Conservation (phyloP, 2,329 filamentous ascomycete genomes). For the Stagonosporopsis rhizophila region DNA sequence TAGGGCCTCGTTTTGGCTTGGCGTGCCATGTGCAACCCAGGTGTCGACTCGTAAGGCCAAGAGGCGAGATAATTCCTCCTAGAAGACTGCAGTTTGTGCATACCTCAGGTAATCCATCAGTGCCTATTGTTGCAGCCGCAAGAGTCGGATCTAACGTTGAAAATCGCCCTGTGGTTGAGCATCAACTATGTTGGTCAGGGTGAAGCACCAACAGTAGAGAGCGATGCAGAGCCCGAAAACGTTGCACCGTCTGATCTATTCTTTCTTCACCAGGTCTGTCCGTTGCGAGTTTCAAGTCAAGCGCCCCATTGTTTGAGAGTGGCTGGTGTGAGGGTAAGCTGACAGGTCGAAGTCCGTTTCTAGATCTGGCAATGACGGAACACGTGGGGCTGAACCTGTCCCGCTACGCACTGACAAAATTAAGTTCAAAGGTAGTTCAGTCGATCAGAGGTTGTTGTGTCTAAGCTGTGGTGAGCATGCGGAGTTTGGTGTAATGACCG, state of each 20-base stretch:
- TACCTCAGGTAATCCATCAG: too few relatives aligned
- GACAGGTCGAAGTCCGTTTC: slow-evolving; percentile 1
- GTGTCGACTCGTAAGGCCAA: too few relatives aligned
- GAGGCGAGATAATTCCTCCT: too few relatives aligned
- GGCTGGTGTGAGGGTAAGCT: not conserved
- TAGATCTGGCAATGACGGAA: not conserved
- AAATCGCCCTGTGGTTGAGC: not conserved
- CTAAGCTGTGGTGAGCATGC: not conserved
- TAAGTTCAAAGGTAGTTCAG: not conserved
- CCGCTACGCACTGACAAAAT: not conserved
- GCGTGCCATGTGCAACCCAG: too few relatives aligned
- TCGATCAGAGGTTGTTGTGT: not conserved
- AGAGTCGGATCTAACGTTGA: too few relatives aligned
- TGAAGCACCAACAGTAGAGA: not conserved
- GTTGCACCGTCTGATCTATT: not conserved
- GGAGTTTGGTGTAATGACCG: not conserved
- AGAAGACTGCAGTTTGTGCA: too few relatives aligned
- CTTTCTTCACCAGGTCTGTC: not conserved
- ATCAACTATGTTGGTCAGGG: not conserved
- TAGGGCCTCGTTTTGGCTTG: too few relatives aligned
- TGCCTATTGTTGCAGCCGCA: too few relatives aligned
- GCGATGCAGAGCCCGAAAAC: not conserved
- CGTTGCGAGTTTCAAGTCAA: not conserved
- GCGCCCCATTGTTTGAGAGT: not conserved
- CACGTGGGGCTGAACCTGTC: not conserved